Conservation (phyloP, 345 rosid genomes). For the Citropsis articulata region DNA sequence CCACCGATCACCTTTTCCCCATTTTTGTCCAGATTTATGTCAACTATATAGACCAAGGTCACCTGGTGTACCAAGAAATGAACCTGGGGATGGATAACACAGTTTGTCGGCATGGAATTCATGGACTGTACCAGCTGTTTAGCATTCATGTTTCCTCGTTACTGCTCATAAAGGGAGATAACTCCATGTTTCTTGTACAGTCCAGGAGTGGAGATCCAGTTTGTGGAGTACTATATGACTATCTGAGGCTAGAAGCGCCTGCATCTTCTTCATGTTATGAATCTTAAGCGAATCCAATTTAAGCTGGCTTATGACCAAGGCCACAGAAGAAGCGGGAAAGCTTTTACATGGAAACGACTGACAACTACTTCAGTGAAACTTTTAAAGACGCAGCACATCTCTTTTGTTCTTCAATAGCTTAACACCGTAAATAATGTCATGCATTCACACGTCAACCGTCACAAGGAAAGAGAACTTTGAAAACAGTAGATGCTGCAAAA, state of each 20-base stretch:
- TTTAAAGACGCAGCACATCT: background rate
- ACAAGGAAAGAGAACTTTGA: background rate
- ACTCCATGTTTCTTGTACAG: slow-evolving; percentile 28
- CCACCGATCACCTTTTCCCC: background rate
- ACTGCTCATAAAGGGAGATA: slow-evolving; percentile 30
- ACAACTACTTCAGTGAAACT: background rate
- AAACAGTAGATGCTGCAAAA: background rate
- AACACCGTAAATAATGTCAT: background rate
- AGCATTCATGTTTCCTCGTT: slow-evolving; percentile 21
- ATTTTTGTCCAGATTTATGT: slow-evolving; percentile 21
- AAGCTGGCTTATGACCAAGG: background rate
- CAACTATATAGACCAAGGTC: slow-evolving; percentile 16
- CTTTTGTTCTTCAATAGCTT: background rate
- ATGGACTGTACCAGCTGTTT: slow-evolving; percentile 30
- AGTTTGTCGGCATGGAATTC: slow-evolving; percentile 37
- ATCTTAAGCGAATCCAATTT: background rate
- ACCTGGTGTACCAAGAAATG: slow-evolving; percentile 22
- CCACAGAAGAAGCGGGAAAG: background rate
- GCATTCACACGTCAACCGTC: background rate
- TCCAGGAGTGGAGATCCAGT: slow-evolving; percentile 32
- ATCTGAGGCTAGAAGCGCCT: slow-evolving; percentile 35
- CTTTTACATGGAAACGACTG: background rate
- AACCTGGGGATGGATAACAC: slow-evolving; percentile 35
- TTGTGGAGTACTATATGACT: slow-evolving; percentile 38
- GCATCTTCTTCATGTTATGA: background rate